Evolutionary conservation across 768 basidiomycete species (phyloP), one percentile per base, ranked within the genome.

Genomic region (Hypholoma sublateritium): DNA sequence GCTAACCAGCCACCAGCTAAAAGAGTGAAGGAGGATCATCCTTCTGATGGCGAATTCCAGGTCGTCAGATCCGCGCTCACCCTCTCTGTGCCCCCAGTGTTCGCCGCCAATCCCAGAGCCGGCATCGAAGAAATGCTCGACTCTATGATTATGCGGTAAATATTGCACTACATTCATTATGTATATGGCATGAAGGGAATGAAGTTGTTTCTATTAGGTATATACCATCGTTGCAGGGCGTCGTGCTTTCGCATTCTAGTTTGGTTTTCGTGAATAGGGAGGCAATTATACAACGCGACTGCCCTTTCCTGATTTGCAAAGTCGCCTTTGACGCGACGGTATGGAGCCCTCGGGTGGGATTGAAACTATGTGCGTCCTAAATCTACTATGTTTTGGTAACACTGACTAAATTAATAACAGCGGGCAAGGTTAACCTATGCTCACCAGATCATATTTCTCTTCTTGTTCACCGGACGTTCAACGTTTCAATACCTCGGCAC

Each of bases 371-470:
- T 91, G 67, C 66, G 86, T 72, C 35, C 14, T 41, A n/a, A n/a
- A 44, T 50, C 47, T 54, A 22, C 42, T 59, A 47, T 39, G 7
- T 32, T 47, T 45, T 46, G 0, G 21, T 1, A 7, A 39, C 44
- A 24, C 32, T 50, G 35, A 55, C 54, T 42, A 48, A 43, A 34
- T 11, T 28, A 12, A 39, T 55, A 22, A 60, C 28, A 95, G 95
- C 80, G 56, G 95, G 92, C n/a, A 89, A 85, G 65, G 81, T 97
- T 50, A 95, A 84, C 65, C 77, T 97, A 17, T 95, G 83, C 62
- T 96, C 95, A 2, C 93, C 94, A 1, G 94, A 95, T 67, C 95
- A 98, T 64, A 78, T 97, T 52, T 92, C 94, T 1, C 78, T 98
- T 14, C 89, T 98, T 34, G 79, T 95, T 3, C 91, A 95, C 64